phyloP scores from a whole-genome alignment of 2,329 filamentous ascomycete genomes.

The Microsporum canis region DNA sequence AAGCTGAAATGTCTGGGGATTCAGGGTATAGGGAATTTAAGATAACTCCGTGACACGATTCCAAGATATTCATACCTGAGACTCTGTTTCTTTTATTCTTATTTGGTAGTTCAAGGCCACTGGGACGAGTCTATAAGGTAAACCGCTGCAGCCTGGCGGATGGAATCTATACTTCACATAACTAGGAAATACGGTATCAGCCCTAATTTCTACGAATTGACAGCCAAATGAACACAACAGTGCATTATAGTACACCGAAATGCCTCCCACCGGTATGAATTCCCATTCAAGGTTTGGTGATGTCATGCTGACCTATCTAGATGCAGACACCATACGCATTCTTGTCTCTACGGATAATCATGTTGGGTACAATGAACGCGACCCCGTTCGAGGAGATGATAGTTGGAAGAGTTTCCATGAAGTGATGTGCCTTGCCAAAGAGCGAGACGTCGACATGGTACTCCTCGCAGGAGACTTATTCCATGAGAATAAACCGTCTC shows the following conservation, averaged over 20 bases:
- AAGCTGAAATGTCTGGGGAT: too few relatives aligned
- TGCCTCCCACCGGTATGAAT: not conserved
- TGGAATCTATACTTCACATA: not conserved
- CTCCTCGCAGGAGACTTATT: constrained; percentile 90
- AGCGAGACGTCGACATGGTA: constrained; percentile 93
- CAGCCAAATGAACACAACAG: not conserved
- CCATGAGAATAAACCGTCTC: constrained; percentile 93
- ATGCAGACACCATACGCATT: constrained; percentile 80
- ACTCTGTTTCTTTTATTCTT: not conserved
- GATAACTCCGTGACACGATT: too few relatives aligned
- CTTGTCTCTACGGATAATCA: constrained; percentile 93
- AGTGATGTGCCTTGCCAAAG: constrained; percentile 76
- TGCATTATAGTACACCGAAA: not conserved
- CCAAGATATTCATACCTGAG: too few relatives aligned
- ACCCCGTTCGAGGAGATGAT: constrained; percentile 88
- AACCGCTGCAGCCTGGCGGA: not conserved
- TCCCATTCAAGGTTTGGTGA: not conserved
- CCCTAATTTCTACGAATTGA: not conserved
- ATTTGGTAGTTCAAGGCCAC: not conserved
- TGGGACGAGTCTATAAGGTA: not conserved
- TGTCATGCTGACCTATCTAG: constrained; percentile 23
- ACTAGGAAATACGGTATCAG: not conserved
- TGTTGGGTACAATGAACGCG: constrained; percentile 91
- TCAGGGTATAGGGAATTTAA: too few relatives aligned
- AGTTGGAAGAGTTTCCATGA: constrained; percentile 96